phyloP scores from a whole-genome alignment of 257 asterid genomes.

The Solanum boliviense region DNA sequence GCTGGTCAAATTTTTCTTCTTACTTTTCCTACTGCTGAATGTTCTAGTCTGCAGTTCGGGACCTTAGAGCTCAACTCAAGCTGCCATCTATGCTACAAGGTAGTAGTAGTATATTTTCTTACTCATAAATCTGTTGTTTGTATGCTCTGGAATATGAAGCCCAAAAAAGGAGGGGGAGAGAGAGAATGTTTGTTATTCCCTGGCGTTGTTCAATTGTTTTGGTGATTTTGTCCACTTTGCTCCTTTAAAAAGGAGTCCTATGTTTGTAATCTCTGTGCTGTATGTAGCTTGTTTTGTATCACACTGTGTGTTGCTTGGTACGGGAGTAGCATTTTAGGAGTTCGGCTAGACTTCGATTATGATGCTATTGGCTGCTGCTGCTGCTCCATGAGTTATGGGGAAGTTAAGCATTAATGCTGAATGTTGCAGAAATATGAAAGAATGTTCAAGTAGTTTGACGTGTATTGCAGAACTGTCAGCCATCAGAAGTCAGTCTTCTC shows the following conservation, averaged over 20 bases:
- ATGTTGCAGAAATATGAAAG: background rate
- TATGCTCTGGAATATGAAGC: background rate
- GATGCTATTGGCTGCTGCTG: background rate
- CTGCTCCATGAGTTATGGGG: background rate
- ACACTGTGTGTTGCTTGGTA: background rate
- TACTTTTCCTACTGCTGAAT: background rate
- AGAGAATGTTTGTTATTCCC: background rate
- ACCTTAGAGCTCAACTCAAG: conserved; percentile 80
- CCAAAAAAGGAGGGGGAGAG: background rate
- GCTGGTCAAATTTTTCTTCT: background rate
- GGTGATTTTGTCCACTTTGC: background rate
- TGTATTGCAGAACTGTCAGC: background rate
- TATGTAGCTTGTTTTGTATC: background rate
- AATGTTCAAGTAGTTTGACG: background rate
- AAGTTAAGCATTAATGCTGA: background rate
- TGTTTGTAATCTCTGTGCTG: background rate
- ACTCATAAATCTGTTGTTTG: background rate
- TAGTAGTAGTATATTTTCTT: conserved; percentile 3
- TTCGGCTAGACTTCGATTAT: background rate
- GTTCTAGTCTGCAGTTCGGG: conserved; percentile 74
- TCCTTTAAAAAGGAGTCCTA: background rate
- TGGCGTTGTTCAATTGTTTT: background rate
- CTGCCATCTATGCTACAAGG: conserved; percentile 86
- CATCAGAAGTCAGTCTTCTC: background rate
- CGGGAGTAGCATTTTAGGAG: background rate